Evolutionary conservation across 2,329 filamentous ascomycete genomes (phyloP).

Genomic region (Aspergillus amoenus): DNA sequence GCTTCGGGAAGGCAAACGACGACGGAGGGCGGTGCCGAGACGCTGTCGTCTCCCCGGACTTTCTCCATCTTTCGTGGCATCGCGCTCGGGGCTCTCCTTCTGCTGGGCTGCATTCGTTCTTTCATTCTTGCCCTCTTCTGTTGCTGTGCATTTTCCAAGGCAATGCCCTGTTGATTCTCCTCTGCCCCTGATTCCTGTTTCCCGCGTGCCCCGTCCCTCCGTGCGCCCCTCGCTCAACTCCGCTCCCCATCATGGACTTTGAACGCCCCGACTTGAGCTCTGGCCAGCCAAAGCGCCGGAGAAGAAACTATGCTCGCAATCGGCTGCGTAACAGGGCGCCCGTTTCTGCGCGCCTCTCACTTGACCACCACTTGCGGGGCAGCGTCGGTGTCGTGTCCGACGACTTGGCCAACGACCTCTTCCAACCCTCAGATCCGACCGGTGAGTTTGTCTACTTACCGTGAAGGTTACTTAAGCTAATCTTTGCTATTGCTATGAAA

Average conservation of each 20-base stretch:
- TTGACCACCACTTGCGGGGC: constrained; percentile 82
- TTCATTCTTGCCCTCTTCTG: not conserved
- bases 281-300: constrained; percentile 52
- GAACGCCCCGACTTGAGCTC: constrained; percentile 38
- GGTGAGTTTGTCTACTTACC: constrained; percentile 33
- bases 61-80: constrained; percentile 24
- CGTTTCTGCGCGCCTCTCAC: constrained; percentile 74
- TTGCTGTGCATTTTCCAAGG: not conserved
- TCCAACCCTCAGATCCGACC: constrained; percentile 58
- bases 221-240: constrained; percentile 14
- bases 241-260: constrained; percentile 42
- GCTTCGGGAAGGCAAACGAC: constrained; percentile 35
- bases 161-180: constrained; percentile 10
- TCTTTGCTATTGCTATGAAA: not conserved
- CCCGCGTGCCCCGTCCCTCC: not conserved
- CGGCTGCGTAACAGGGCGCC: constrained; percentile 64
- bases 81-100: constrained; percentile 4
- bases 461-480: not conserved
- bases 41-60: constrained; percentile 31
- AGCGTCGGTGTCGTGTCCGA: constrained; percentile 84
- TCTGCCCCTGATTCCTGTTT: not conserved
- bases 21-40: constrained; percentile 33
- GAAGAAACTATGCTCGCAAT: constrained; percentile 47
- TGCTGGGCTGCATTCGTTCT: not conserved
- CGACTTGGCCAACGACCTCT: constrained; percentile 80